Base-by-base conservation (phyloP, 768 basidiomycete species). In the Lentinula edodes region DNA sequence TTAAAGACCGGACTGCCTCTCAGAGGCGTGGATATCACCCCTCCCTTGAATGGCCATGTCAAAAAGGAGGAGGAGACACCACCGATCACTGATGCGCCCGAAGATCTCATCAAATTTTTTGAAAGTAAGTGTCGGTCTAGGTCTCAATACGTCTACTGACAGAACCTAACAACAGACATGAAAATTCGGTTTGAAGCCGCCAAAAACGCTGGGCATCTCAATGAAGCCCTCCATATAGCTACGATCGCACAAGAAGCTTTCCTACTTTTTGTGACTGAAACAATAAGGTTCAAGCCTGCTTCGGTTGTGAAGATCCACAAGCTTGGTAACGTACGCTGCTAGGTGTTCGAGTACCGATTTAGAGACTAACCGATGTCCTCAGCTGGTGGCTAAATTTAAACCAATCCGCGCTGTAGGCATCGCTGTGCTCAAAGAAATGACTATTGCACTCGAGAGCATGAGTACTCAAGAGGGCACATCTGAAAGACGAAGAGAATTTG, bases 201-300 rank as follows among this genome's bases (percentile, higher is more conserved):
- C 3, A 66, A 80, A 9, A 72, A 76, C 8, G 72, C 74, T 12
- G 68, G 73, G 20, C 77, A 83, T 5, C 78, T 81, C 5, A 75
- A 78, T 53, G 83, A 88, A 66, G 64, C 84, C n/a, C 78, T 94
- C 18, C 92, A 95, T 65, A 74, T 90, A 3, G 88, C 86, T 2
- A 83, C 84, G 12, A 73, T 95, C 54, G 80, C 83, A 0, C 91
- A 93, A 72, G 93, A 95, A 78, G 91, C 88, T 2, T 85, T 90
- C 66, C 77, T 91, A 50, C 73, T 94, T 1, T 81, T 94, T 63
- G 73, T 78, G 20, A 75, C 89, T n/a, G 88, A 87, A 69, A 87
- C 86, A 0, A 66, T 83, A 56, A 84, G 91, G 12, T 93, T 93
- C 79, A 91, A 90, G 70, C 73, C 84, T 7, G 72, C 84, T 3